These are phyloP conservation scores for Mortierella sp. DNA, from an alignment of 371 early-diverging fungal genomes.

Conservation along the genomic window DNA sequence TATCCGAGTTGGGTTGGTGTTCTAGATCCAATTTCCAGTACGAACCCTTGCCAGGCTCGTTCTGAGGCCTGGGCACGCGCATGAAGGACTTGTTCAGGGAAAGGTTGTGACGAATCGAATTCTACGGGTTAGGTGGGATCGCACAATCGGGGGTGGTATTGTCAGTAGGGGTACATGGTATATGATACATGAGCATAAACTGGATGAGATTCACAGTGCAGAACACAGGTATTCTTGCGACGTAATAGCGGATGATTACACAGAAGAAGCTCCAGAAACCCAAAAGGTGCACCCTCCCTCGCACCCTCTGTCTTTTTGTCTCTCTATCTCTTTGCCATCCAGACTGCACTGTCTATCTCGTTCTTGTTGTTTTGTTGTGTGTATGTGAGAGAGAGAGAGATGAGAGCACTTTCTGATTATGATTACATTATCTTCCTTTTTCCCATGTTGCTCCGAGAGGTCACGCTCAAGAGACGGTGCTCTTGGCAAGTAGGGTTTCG, in stretches of 20 bases:
- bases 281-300: slow-evolving; percentile 5
- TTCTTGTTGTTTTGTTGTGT: neutral
- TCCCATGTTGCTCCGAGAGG: slow-evolving; percentile 39
- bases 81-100: slow-evolving; percentile 96
- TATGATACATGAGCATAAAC: too few species aligned
- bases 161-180: neutral
- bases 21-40: slow-evolving; percentile 89
- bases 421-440: slow-evolving; percentile 1
- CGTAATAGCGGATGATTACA: too few species aligned
- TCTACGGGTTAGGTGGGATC: slow-evolving; percentile 62
- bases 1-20: slow-evolving; percentile 29
- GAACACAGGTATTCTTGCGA: too few species aligned
- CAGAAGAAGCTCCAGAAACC: too few species aligned
- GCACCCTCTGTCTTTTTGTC: neutral
- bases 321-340: too few species aligned
- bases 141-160: neutral
- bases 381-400: too few species aligned
- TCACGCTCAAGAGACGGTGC: slow-evolving; percentile 29
- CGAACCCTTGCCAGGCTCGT: slow-evolving; percentile 97
- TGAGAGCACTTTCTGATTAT: slow-evolving; percentile 15
- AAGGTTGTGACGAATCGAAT: slow-evolving; percentile 98
- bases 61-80: slow-evolving; percentile 88
- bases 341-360: too few species aligned
- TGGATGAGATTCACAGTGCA: too few species aligned
- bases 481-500: slow-evolving; percentile 38